These are phyloP conservation scores for Nakaseomyces delphensis DNA, from an alignment of 1,139 yeast species.

Conservation along the genomic window DNA sequence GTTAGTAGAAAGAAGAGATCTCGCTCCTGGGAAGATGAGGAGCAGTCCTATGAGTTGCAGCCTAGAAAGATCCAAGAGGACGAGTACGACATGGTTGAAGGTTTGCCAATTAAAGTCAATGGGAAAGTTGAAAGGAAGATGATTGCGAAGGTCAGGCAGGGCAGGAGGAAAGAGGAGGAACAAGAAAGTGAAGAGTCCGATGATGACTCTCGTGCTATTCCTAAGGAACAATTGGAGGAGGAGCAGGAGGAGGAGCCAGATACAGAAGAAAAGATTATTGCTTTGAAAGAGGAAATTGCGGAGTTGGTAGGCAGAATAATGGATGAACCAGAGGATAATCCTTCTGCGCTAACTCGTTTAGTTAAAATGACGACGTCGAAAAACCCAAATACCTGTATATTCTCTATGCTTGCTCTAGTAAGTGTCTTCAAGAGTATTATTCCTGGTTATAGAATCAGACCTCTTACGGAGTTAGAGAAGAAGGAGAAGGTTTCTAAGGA, in stretches of 20 bases:
- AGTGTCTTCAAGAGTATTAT: slow-evolving; percentile 79
- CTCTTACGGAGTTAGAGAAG: slow-evolving; percentile 71
- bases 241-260: slow-evolving; percentile 43
- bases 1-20: slow-evolving; percentile 17
- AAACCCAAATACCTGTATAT: slow-evolving; percentile 60
- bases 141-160: slow-evolving; percentile 27
- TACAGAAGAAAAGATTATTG: slow-evolving; percentile 50
- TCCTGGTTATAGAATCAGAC: slow-evolving; percentile 81
- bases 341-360: slow-evolving; percentile 56
- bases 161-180: slow-evolving; percentile 20
- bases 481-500: slow-evolving; percentile 78
- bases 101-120: slow-evolving; percentile 70
- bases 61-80: slow-evolving; percentile 43
- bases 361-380: slow-evolving; percentile 63
- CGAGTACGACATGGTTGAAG: slow-evolving; percentile 46
- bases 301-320: slow-evolving; percentile 65
- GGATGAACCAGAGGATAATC: slow-evolving; percentile 87
- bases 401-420: slow-evolving; percentile 68
- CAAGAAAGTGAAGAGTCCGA: slow-evolving; percentile 25
- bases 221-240: slow-evolving; percentile 22
- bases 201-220: slow-evolving; percentile 21
- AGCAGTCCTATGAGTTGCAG: slow-evolving; percentile 57
- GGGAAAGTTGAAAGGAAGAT: slow-evolving; percentile 63
- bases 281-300: slow-evolving; percentile 77
- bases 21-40: slow-evolving; percentile 46